Percentiles rank a stretch among this genome's conserved stretches.
These are phyloP conservation scores for Bondarzewia mesenterica DNA, from an alignment of 1,284 basidiomycete genomes.

Conservation along the genomic window DNA sequence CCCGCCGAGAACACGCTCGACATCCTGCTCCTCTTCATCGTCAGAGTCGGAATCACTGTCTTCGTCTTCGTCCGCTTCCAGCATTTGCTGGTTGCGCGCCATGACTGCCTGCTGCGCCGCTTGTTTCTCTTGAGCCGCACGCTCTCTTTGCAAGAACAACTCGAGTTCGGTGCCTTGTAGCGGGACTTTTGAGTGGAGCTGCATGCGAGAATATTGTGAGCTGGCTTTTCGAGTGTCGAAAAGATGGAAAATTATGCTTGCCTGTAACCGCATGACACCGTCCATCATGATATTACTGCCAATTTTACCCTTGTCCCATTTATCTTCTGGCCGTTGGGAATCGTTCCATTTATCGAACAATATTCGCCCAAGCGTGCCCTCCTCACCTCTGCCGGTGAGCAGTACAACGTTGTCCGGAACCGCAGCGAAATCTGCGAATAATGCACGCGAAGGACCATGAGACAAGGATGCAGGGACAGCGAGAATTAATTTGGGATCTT, in stretches of 20 bases:
- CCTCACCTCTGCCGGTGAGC: conserved; percentile 72
- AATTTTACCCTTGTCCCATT: conserved; percentile 85
- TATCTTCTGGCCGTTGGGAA: conserved; percentile 67
- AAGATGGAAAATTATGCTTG: conserved; percentile 23
- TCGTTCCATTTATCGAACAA: conserved; percentile 86
- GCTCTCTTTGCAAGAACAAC: conserved; percentile 71
- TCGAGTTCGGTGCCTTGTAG: conserved; percentile 84
- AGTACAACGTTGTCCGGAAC: conserved; percentile 80
- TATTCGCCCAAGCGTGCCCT: conserved; percentile 70
- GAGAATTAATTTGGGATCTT: conserved; percentile 87
- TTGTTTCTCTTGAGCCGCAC: conserved; percentile 76
- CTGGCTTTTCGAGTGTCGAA: neutral
- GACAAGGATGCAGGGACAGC: conserved; percentile 90
- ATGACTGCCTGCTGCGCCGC: conserved; percentile 82
- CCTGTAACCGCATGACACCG: conserved; percentile 57
- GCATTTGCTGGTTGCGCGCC: conserved; percentile 78
- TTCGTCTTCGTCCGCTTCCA: conserved; percentile 82
- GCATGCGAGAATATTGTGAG: conserved; percentile 4
- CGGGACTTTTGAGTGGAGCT: conserved; percentile 88
- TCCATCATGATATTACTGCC: conserved; percentile 79
- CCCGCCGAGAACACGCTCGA: conserved; percentile 49
- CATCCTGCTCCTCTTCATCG: conserved; percentile 60
- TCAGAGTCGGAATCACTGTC: conserved; percentile 58
- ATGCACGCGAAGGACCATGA: conserved; percentile 81
- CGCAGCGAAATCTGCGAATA: conserved; percentile 82